phyloP scores from a whole-genome alignment of 2,329 filamentous ascomycete genomes.

The Xylariaceae sp. region DNA sequence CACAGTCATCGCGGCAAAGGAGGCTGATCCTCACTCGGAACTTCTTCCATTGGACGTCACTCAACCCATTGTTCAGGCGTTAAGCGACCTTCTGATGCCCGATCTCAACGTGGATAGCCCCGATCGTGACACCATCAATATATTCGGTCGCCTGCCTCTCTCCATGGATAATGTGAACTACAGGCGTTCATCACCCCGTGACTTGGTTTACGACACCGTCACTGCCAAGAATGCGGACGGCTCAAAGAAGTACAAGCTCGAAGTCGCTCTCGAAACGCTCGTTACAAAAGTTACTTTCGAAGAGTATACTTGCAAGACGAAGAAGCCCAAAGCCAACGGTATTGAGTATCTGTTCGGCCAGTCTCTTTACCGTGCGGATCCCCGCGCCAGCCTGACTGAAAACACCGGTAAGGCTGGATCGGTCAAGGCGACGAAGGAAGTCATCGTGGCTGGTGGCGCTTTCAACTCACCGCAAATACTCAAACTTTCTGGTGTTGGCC shows the following conservation, averaged over 20 bases:
- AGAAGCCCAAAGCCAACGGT: conserved; percentile 43
- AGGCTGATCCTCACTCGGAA: conserved; percentile 13
- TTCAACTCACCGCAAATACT: conserved; percentile 54
- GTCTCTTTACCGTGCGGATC: conserved; percentile 45
- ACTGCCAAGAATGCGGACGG: conserved; percentile 38
- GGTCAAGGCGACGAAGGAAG: conserved; percentile 43
- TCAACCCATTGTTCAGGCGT: conserved; percentile 13
- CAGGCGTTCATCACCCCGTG: conserved; percentile 49
- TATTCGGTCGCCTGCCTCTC: conserved; percentile 53
- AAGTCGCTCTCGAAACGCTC: conserved; percentile 48
- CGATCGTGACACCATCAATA: conserved; percentile 39
- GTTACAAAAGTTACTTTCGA: conserved; percentile 47
- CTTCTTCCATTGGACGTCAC: conserved; percentile 19
- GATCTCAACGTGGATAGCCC: conserved; percentile 45
- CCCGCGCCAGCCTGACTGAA: conserved; percentile 24
- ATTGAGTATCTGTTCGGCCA: conserved; percentile 48
- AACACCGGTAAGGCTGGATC: conserved; percentile 29
- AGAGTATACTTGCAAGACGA: conserved; percentile 20
- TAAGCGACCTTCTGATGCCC: conserved; percentile 34
- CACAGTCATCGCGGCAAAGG: neutral
- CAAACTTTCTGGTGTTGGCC: conserved; percentile 48
- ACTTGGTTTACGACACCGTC: conserved; percentile 39
- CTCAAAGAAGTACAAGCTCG: conserved; percentile 53
- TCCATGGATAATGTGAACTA: conserved; percentile 49
- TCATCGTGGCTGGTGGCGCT: conserved; percentile 49